These are phyloP conservation scores for Leishmania gerbilli DNA, from an alignment of 208 protist genomes.

Conservation along the genomic window DNA sequence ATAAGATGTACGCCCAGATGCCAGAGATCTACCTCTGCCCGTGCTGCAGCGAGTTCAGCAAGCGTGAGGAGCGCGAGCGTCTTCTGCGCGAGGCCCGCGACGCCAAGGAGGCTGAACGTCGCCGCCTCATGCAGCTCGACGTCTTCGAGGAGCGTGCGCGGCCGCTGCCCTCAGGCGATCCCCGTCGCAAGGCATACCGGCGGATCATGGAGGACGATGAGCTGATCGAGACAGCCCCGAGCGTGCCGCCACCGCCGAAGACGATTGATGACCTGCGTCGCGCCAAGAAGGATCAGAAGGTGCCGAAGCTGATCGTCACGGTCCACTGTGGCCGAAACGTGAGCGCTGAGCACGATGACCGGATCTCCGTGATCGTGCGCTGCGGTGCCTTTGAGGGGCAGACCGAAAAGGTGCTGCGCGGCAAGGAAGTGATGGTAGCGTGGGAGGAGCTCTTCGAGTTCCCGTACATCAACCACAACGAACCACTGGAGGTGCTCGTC, in stretches of 20 bases:
- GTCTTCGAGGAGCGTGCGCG: conserved; percentile 89
- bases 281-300: conserved; percentile 42
- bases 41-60: conserved; percentile 80
- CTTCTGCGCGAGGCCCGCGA: conserved; percentile 54
- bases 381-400: conserved; percentile 90
- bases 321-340: conserved; percentile 86
- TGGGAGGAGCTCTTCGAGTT: conserved; percentile 93
- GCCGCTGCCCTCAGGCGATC: conserved; percentile 40
- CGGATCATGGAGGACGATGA: conserved; percentile 53
- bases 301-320: conserved; percentile 82
- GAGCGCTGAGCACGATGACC: conserved; percentile 54
- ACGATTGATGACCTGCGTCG: conserved; percentile 71
- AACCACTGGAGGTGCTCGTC: conserved; percentile 81
- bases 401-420: conserved; percentile 80
- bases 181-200: conserved; percentile 44
- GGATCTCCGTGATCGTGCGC: conserved; percentile 80
- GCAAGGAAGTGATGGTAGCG: conserved; percentile 58
- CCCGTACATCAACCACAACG: conserved; percentile 80
- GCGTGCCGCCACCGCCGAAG: conserved; percentile 65
- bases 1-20: conserved; percentile 82
- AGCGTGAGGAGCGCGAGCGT: conserved; percentile 60
- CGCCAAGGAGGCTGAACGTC: conserved; percentile 71
- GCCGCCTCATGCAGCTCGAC: conserved; percentile 81
- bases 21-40: conserved; percentile 82
- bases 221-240: conserved; percentile 29